Base-by-base conservation (phyloP, 345 rosid genomes). In the Mallotus nudiflorus region DNA sequence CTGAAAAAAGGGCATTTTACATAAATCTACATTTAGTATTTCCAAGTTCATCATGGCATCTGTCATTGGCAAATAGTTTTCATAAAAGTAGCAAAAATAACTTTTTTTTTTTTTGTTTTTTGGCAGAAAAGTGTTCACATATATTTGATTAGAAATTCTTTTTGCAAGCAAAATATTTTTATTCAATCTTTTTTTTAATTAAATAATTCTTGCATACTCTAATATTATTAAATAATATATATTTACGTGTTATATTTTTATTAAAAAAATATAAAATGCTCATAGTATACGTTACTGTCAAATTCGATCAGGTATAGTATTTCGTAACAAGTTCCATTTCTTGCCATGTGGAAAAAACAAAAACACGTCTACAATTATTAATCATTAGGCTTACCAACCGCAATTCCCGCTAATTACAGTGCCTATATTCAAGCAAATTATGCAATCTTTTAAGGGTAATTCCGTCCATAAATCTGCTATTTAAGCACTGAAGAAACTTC, bases 391-490 rank as follows among this genome's bases (percentile, higher is more conserved):
- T 64, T 51, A 60, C 46, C 75, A 78, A 68, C 80, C 82, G 80
- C 58, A 75, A 81, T 78, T 61, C 70, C 56, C 78, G 73, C 77
- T 18, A 40, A 29, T 40, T 9, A 62, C 66, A 61, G 51, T 45
- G 5, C 52, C 28, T 24, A 33, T 24, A 33, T 33, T 22, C 31
- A 66, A 20, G 83, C 72, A 71, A 80, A 79, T 74, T 37, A 35
- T 25, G 4, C 18, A 50, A 14, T 11, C 12, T 54, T 14, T 0
- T 0, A 69, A 58, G 80, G 85, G 40, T 59, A 82, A 44, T 57
- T 51, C 27, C 45, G 83, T 80, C 83, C 64, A 68, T 8, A 50
- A 27, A 65, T n/a, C 33, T 37, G n/a, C 71, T 79, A 80, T 80
- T 74, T 77, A 82, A 74, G 22, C 83, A n/a, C 40, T 33, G 29